Base-by-base conservation (phyloP, 2,329 filamentous ascomycete species). In the Colletotrichum salicis region DNA sequence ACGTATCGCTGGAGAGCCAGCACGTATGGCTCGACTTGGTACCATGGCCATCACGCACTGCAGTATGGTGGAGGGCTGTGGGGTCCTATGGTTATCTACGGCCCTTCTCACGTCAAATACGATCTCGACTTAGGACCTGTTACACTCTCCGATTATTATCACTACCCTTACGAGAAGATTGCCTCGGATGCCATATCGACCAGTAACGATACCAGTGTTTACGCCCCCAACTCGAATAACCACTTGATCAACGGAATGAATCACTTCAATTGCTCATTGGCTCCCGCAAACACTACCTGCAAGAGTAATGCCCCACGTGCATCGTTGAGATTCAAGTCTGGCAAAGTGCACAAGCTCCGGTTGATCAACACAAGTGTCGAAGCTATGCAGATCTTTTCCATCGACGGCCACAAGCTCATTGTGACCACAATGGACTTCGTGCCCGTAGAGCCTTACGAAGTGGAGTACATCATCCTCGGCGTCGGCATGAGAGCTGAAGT, bases 101-200 rank as follows among this genome's bases (percentile, higher is more conserved):
- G 88, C 0, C 88, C 88, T 1, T 82, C 82, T 0, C 84, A 84
- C 29, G 81, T 82, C 27, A 83, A 87, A 72, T 90, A 89, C 76
- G 88, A 92, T 66, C 82, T 86, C 61, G 90, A 92, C 76, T 80
- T 90, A 0, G 90, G 90, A 12, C 82, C 86, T 0, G 72, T 91
- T 5, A 89, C 86, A 0, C 76, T 90, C 35, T 87, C 86, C 4
- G 89, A 91, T 75, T 91, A 88, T 87, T 90, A 91, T 75, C 88
- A 91, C 70, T 81, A 86, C 6, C 77, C 78, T 22, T 81, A 81
- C 0, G 80, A 82, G 7, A 82, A 83, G 61, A 24, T 82, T 88
- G 76, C 87, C 88, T 82, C 80, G 82, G 0, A 78, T 77, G 4
- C 80, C 89, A 5, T 80, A 86, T 79, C 82, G 2, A 80, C 80